phyloP scores from a whole-genome alignment of 345 rosid genomes.

The Eucalyptus sp. region DNA sequence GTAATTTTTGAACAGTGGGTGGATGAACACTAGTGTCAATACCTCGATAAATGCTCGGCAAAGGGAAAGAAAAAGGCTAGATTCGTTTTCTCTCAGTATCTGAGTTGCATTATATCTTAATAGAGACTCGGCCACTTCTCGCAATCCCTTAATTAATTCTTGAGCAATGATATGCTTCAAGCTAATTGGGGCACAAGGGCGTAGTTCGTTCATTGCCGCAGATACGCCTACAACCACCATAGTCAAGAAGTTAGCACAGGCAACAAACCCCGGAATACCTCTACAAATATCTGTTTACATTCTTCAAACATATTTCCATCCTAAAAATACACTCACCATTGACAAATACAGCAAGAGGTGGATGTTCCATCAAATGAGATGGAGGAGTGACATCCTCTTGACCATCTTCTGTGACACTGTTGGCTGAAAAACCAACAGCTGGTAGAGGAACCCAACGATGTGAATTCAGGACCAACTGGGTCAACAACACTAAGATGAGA shows the following conservation, averaged over 20 bases:
- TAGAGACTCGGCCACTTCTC: slow-evolving; percentile 70
- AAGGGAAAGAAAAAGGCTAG: slow-evolving; percentile 74
- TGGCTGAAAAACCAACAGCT: slow-evolving; percentile 72
- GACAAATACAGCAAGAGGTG: slow-evolving; percentile 92
- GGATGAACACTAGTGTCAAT: background rate
- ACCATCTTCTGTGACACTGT: slow-evolving; percentile 43
- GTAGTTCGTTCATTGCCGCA: slow-evolving; percentile 84
- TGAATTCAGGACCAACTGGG: slow-evolving; percentile 93
- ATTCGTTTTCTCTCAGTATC: slow-evolving; percentile 85
- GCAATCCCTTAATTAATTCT: slow-evolving; percentile 73
- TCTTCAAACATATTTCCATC: background rate
- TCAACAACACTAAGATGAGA: background rate
- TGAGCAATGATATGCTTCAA: slow-evolving; percentile 66
- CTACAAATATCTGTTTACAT: background rate
- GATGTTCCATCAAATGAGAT: slow-evolving; percentile 91
- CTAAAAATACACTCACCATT: slow-evolving; percentile 42
- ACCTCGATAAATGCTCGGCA: slow-evolving; percentile 92
- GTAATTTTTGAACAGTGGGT: background rate
- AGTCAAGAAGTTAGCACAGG: background rate
- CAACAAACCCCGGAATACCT: background rate
- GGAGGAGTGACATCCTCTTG: slow-evolving; percentile 94
- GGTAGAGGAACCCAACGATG: slow-evolving; percentile 98
- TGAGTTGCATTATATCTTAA: slow-evolving; percentile 81
- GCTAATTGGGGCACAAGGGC: slow-evolving; percentile 86
- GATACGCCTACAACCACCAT: slow-evolving; percentile 55